Base-by-base conservation (phyloP, 2,329 filamentous ascomycete genomes). In the Gaeumannomyces sp. region DNA sequence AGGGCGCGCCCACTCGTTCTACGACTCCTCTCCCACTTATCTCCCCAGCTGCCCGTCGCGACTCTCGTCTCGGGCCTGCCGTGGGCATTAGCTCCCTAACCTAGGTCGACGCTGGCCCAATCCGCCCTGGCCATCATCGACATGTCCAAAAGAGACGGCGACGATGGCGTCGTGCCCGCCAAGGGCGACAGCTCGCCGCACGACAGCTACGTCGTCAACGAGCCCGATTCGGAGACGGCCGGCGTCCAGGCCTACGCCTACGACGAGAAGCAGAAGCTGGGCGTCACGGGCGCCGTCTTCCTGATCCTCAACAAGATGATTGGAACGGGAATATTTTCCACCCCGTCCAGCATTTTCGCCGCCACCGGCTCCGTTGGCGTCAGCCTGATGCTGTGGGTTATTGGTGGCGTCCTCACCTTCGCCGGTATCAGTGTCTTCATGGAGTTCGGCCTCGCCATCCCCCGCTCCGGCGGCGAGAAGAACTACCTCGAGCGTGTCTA, bases 401-500 rank as follows among this genome's bases (percentile, higher is more conserved):
- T 74, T 25, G 73, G 72, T 64, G 66, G 67, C 33, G 73, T 87
- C 61, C 76, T 88, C 29, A 83, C 85, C 3, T 85, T 85, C 69
- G 81, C 79, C 67, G 85, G 85, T 28, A 77, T 88, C 16, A 83
- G 81, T 64, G 84, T 89, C 5, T 88, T 84, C 71, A 80, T 89
- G 61, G 86, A 88, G 70, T 88, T 87, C 68, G 86, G 85, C 29
- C 78, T 85, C 4, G 84, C 83, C 4, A 86, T 88, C 50, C 86
- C 86, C 2, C 78, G 82, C 50, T 86, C 83, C 19, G 86, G 86
- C 19, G 86, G 86, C 27, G 85, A 88, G 68, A 89, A 89, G 78
- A 86, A 87, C 72, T 89, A 89, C 70, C 82, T 89, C 61, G 86
- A 89, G 70, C 79, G 83, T n/a, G 83, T 85, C 22, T 88, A 87